Conservation (phyloP, 495 filamentous ascomycete genomes). For the Penicillium antarcticum region DNA sequence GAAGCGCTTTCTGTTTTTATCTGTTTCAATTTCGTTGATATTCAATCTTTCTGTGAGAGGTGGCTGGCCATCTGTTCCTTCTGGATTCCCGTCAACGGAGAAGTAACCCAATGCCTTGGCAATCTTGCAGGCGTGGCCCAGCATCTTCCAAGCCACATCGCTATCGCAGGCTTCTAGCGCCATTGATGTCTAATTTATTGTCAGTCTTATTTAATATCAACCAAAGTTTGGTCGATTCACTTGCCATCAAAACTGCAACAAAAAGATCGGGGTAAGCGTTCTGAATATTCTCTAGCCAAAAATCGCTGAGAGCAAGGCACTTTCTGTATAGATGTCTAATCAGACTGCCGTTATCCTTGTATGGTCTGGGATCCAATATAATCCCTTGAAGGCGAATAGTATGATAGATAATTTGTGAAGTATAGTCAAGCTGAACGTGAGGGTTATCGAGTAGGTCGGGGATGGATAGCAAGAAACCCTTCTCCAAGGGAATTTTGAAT, state of each 20-base stretch:
- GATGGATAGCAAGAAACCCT: conserved; percentile 13
- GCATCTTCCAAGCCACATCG: conserved; percentile 13
- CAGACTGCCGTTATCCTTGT: neutral
- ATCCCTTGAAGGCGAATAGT: conserved; percentile 13
- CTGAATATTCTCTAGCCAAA: conserved; percentile 8
- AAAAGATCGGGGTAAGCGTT: neutral
- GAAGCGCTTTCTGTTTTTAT: conserved; percentile 19
- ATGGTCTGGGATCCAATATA: neutral
- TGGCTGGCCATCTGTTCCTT: neutral
- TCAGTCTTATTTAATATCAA: neutral
- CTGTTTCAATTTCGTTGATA: conserved; percentile 1
- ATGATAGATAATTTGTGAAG: conserved; percentile 18
- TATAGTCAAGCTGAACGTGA: conserved; percentile 16
- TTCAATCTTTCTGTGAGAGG: neutral
- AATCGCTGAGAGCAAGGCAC: neutral
- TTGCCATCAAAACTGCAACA: too few species aligned
- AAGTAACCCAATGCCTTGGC: conserved; percentile 16
- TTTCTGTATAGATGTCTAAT: conserved; percentile 8
- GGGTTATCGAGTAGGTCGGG: conserved; percentile 20
- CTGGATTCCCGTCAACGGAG: conserved; percentile 9
- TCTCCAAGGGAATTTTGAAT: conserved; percentile 15
- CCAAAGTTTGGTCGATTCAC: too few species aligned
- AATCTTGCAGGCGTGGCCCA: conserved; percentile 7
- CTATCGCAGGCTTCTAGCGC: conserved; percentile 13
- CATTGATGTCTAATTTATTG: conserved; percentile 10